A percentile compares a stretch with the other conserved stretches of the same genome.
These are phyloP conservation scores for Lecanosticta acicola DNA, from an alignment of 2,329 filamentous ascomycete species.

Conservation along the genomic window DNA sequence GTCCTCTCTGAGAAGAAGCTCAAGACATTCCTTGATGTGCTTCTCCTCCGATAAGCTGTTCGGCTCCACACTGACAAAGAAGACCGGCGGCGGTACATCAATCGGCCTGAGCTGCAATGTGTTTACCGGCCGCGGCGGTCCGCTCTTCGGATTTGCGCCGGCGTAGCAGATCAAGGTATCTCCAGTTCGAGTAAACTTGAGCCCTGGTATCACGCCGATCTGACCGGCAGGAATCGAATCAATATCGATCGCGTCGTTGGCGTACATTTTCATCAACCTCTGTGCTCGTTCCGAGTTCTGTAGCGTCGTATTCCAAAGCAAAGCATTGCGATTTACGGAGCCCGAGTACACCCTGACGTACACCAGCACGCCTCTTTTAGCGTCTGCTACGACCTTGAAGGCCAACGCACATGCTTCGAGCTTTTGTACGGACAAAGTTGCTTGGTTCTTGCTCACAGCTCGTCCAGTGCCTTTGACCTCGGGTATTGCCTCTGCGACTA, in stretches of 20 bases:
- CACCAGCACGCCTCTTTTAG: conserved; percentile 77
- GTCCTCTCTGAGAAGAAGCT: conserved; percentile 79
- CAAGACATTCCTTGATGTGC: conserved; percentile 67
- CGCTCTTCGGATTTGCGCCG: conserved; percentile 54
- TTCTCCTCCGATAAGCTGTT: conserved; percentile 73
- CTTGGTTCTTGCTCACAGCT: conserved; percentile 37
- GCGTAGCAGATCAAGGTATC: conserved; percentile 80
- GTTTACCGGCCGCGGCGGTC: conserved; percentile 63
- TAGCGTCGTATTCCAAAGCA: conserved; percentile 83
- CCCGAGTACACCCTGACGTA: conserved; percentile 92
- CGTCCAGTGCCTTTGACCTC: conserved; percentile 36
- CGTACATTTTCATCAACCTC: conserved; percentile 82
- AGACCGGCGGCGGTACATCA: conserved; percentile 84
- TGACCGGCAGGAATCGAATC: conserved; percentile 75
- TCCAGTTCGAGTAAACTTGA: conserved; percentile 87
- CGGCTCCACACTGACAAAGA: conserved; percentile 90
- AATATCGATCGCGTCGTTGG: conserved; percentile 78
- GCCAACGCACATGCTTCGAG: conserved; percentile 65
- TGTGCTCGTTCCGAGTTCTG: conserved; percentile 72
- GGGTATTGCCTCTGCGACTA: conserved; percentile 13
- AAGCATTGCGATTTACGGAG: conserved; percentile 63
- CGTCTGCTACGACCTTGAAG: conserved; percentile 92
- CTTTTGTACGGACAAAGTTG: conserved; percentile 46
- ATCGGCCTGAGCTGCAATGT: conserved; percentile 81
- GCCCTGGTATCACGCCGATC: conserved; percentile 85